phyloP scores from a whole-genome alignment of 2,329 filamentous ascomycete species.

The Epichloe aotearoae region DNA sequence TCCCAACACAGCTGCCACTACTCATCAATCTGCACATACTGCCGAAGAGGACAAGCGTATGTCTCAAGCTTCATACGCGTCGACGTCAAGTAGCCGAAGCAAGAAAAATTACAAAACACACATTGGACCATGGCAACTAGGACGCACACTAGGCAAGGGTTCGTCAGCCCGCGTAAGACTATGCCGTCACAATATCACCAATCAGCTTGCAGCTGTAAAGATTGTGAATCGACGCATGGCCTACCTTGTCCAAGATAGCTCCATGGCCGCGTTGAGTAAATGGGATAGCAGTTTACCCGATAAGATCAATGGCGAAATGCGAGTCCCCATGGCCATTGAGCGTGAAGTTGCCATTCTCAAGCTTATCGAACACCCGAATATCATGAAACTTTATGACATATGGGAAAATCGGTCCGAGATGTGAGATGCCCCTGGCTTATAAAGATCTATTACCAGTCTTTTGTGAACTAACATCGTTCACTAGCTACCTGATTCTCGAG shows the following conservation, averaged over 20 bases:
- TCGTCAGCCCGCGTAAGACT: conserved; percentile 79
- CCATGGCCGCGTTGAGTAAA: conserved; percentile 69
- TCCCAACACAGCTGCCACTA: not conserved
- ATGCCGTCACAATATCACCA: conserved; percentile 66
- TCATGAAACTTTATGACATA: conserved; percentile 88
- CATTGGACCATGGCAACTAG: conserved; percentile 89
- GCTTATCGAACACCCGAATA: conserved; percentile 85
- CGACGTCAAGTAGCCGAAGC: conserved; percentile 26
- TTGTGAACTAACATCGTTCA: conserved; percentile 6
- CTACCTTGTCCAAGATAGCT: conserved; percentile 70
- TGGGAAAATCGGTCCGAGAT: conserved; percentile 96
- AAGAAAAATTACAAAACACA: conserved; percentile 48
- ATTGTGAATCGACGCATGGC: conserved; percentile 80
- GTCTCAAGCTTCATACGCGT: conserved; percentile 28
- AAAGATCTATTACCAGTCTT: not conserved
- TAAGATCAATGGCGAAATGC: conserved; percentile 45
- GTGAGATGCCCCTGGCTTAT: conserved; percentile 38
- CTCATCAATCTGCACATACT: conserved; percentile 15
- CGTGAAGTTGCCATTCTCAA: conserved; percentile 96
- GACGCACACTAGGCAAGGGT: conserved; percentile 77
- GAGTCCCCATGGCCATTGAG: conserved; percentile 80
- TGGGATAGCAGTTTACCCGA: conserved; percentile 48
- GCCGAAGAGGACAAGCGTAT: conserved; percentile 23
- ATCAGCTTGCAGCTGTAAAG: conserved; percentile 81
- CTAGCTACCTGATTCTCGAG: conserved; percentile 85